These are phyloP conservation scores for Balamuthia mandrillaris DNA, from an alignment of 208 protist genomes.

Conservation along the genomic window DNA sequence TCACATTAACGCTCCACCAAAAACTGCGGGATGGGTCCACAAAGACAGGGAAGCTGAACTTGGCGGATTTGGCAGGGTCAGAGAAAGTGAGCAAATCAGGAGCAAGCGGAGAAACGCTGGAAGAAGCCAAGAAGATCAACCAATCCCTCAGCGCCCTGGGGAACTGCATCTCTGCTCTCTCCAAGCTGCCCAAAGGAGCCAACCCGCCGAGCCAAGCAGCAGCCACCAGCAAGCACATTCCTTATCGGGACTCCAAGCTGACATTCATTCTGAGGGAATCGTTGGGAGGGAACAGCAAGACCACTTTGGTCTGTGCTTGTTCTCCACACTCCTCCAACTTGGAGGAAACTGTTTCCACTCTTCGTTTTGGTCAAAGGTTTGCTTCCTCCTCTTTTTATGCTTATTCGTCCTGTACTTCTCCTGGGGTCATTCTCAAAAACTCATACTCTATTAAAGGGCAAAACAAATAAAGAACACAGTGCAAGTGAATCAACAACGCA, in stretches of 20 bases:
- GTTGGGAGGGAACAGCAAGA: constrained; percentile 80
- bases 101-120: constrained; percentile 61
- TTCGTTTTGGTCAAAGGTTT: constrained; percentile 71
- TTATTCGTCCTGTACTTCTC: neutral
- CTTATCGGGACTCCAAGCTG: constrained; percentile 73
- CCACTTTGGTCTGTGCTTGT: constrained; percentile 75
- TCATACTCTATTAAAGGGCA: neutral
- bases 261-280: constrained; percentile 73
- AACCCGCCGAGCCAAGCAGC: neutral
- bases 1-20: constrained; percentile 55
- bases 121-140: constrained; percentile 79
- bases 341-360: constrained; percentile 77
- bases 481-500: constrained; percentile 61
- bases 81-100: constrained; percentile 68
- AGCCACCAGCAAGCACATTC: constrained; percentile 54
- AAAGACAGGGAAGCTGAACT: constrained; percentile 67
- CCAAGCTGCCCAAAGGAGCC: constrained; percentile 50
- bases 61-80: constrained; percentile 78
- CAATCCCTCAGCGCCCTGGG: constrained; percentile 69
- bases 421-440: neutral
- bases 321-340: constrained; percentile 72
- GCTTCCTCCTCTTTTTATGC: neutral
- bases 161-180: constrained; percentile 73
- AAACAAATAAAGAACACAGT: constrained; percentile 71
- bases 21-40: constrained; percentile 24